Conservation (phyloP, 495 filamentous ascomycete genomes). For the Aspergillus sclerotiicarbonarius region DNA sequence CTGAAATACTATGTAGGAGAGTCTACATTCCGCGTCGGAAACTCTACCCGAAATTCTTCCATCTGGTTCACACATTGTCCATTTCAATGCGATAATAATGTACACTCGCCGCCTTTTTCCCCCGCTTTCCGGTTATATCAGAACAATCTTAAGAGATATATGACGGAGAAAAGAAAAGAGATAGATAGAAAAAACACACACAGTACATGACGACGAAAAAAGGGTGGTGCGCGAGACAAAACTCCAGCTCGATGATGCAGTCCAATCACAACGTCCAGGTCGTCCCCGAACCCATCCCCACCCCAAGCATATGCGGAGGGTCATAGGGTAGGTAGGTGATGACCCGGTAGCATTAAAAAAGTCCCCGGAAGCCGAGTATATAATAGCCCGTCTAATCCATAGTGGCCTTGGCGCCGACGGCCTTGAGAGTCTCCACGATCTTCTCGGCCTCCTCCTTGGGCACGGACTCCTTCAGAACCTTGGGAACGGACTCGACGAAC, state of each 20-base stretch:
- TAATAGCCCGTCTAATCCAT: constrained; percentile 69
- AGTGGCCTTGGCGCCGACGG: constrained; percentile 76
- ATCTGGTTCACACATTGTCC: constrained; percentile 34
- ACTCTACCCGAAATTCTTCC: not conserved
- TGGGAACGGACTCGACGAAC: constrained; percentile 96
- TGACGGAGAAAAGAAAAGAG: constrained; percentile 19
- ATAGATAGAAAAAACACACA: constrained; percentile 19
- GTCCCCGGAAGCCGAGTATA: not conserved
- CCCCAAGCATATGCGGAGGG: not conserved
- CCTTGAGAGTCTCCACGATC: constrained; percentile 93
- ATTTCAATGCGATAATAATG: constrained; percentile 44
- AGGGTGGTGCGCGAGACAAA: constrained; percentile 17
- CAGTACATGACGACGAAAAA: constrained; percentile 20
- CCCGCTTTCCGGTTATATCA: constrained; percentile 20
- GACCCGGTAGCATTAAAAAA: constrained; percentile 2
- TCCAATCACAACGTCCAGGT: constrained; percentile 16
- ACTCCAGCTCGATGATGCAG: constrained; percentile 28
- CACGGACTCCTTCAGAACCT: constrained; percentile 97
- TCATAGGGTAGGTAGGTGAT: not conserved
- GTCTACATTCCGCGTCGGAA: no score
- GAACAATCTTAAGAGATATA: constrained; percentile 23
- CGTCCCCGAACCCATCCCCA: constrained; percentile 3
- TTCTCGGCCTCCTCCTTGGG: constrained; percentile 99
- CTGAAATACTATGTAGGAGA: no score
- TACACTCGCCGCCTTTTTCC: constrained; percentile 39